Percentiles rank a stretch among this genome's conserved stretches.
phyloP scores from a whole-genome alignment of 2,329 filamentous ascomycete genomes.

The Sarocladium strictum region DNA sequence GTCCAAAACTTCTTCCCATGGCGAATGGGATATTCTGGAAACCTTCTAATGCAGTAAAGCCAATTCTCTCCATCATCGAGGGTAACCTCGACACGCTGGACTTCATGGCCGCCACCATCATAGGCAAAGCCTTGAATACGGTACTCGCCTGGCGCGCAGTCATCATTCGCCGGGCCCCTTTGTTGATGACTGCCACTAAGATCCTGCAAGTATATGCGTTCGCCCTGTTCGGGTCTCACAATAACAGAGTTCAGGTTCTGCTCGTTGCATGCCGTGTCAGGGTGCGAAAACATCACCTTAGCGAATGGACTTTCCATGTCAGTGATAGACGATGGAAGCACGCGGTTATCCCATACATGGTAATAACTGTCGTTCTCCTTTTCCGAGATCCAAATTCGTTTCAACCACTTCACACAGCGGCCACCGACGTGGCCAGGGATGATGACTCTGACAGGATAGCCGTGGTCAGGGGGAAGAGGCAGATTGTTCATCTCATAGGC shows the following conservation, averaged over 20 bases:
- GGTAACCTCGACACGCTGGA: conserved; percentile 44
- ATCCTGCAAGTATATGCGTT: neutral
- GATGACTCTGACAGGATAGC: conserved; percentile 40
- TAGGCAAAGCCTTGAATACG: conserved; percentile 38
- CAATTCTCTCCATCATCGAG: conserved; percentile 42
- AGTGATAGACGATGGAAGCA: conserved; percentile 38
- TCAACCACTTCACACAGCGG: conserved; percentile 46
- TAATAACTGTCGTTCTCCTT: conserved; percentile 43
- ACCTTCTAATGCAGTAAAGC: conserved; percentile 15
- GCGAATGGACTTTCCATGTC: conserved; percentile 40
- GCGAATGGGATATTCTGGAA: neutral
- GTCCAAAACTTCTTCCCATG: neutral
- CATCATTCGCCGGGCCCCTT: conserved; percentile 33
- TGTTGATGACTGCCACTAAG: conserved; percentile 9
- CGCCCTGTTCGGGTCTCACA: conserved; percentile 19
- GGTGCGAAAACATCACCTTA: conserved; percentile 44
- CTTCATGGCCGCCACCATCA: conserved; percentile 43
- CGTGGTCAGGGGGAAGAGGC: conserved; percentile 43
- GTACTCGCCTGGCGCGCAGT: conserved; percentile 13
- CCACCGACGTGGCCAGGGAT: conserved; percentile 45
- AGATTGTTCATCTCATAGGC: conserved; percentile 47
- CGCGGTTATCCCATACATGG: conserved; percentile 45
- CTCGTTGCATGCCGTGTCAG: conserved; percentile 27
- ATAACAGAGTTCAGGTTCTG: conserved; percentile 31
- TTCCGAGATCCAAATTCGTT: conserved; percentile 39